Evolutionary conservation across 257 asterid species (phyloP).

Genomic region (Solanum peruvianum): DNA sequence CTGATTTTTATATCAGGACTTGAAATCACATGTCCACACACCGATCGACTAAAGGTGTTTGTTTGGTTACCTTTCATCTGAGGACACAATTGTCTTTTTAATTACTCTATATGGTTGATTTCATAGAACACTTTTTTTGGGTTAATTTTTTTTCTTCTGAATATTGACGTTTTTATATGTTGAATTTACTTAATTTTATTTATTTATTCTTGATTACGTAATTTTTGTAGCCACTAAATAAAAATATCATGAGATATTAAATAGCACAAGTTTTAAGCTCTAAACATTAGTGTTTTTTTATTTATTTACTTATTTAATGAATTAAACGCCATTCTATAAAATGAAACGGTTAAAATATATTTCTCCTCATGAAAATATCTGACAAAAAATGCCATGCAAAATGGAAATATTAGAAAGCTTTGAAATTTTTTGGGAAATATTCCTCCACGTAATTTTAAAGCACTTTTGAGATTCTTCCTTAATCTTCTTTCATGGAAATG

Average conservation of each 20-base stretch:
- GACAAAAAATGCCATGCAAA: neutral
- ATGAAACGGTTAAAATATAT: neutral
- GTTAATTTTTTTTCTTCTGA: neutral
- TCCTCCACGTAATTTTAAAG: neutral
- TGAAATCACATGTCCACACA: neutral
- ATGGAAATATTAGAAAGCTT: neutral
- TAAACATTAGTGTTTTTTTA: neutral
- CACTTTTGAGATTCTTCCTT: neutral
- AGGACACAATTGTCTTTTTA: neutral
- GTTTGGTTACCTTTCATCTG: neutral
- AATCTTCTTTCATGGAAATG: neutral
- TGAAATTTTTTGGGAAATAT: neutral
- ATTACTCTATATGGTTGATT: neutral
- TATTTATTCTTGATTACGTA: neutral
- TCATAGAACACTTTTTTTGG: neutral
- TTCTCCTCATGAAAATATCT: neutral
- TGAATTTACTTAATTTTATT: neutral
- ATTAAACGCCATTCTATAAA: neutral
- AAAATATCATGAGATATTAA: neutral
- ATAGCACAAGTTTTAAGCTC: neutral
- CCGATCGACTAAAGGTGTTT: neutral
- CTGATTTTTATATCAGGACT: too few species aligned
- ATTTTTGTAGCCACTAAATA: neutral
- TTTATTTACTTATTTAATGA: too few species aligned
- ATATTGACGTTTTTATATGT: neutral